Conservation (phyloP, 805 yeast genomes). For the Torulaspora franciscae region DNA sequence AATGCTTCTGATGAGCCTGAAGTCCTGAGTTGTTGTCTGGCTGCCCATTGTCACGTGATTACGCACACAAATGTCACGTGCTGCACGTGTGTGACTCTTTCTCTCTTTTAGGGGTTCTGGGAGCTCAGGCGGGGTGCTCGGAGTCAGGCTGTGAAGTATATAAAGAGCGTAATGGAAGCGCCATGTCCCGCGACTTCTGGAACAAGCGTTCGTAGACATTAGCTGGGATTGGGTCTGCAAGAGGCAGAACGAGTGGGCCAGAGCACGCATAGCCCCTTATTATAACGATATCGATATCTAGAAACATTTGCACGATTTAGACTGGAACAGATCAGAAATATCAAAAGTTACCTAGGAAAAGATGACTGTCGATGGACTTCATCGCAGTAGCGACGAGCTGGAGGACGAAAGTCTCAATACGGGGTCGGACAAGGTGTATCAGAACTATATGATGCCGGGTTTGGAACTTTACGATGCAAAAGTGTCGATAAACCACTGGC, state of each 20-base stretch:
- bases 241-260: neutral
- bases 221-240: neutral
- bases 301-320: slow-evolving; percentile 3
- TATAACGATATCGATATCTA: slow-evolving; percentile 5
- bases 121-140: neutral
- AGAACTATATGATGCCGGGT: slow-evolving; percentile 34
- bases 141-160: neutral
- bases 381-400: slow-evolving; percentile 18
- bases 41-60: neutral
- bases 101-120: neutral
- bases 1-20: slow-evolving; percentile 30
- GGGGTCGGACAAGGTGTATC: slow-evolving; percentile 31
- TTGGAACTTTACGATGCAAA: slow-evolving; percentile 32
- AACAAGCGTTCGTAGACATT: neutral
- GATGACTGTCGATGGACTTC: slow-evolving; percentile 22
- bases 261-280: neutral
- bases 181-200: neutral
- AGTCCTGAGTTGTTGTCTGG: slow-evolving; percentile 17
- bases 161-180: neutral
- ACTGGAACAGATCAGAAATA: neutral
- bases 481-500: slow-evolving; percentile 59
- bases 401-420: slow-evolving; percentile 26
- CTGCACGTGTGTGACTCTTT: neutral
- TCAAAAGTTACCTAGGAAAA: neutral
- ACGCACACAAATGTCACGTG: too few species aligned